phyloP scores from a whole-genome alignment of 2,329 filamentous ascomycete genomes.

The Colletotrichum neosansevieriae region DNA sequence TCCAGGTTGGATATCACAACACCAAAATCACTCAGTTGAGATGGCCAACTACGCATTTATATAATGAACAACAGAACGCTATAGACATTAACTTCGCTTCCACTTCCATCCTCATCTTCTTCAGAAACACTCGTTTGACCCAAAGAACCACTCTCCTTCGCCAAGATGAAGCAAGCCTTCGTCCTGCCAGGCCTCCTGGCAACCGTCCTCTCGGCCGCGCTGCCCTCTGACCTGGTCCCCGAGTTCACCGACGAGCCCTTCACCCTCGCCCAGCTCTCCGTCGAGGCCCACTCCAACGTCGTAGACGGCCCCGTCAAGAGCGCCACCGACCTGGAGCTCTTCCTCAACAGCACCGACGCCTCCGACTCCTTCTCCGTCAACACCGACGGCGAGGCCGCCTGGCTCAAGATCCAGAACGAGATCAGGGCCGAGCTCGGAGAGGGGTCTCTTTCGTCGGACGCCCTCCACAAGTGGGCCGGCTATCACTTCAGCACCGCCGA shows the following conservation, averaged over 20 bases:
- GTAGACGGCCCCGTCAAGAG: neutral
- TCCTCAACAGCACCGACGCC: constrained; percentile 7
- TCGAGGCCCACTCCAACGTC: neutral
- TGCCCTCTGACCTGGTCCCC: neutral
- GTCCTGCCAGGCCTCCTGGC: constrained; percentile 25
- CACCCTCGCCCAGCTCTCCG: neutral
- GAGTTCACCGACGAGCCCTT: neutral
- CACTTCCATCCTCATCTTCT: neutral
- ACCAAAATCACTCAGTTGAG: neutral
- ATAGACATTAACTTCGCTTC: neutral
- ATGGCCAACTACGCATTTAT: too few species aligned
- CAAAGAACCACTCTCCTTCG: neutral
- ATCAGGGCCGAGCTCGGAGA: neutral
- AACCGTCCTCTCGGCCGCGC: neutral
- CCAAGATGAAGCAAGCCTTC: constrained; percentile 23
- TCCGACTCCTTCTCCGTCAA: neutral
- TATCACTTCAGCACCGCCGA: neutral
- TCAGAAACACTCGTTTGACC: neutral
- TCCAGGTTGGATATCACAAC: neutral
- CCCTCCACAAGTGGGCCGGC: neutral
- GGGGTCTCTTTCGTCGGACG: neutral
- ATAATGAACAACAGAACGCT: too few species aligned
- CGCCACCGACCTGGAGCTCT: neutral
- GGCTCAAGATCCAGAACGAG: neutral
- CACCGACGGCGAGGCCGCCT: constrained; percentile 3